phyloP scores from a whole-genome alignment of 805 yeast genomes.

The Candida stauntonica region DNA sequence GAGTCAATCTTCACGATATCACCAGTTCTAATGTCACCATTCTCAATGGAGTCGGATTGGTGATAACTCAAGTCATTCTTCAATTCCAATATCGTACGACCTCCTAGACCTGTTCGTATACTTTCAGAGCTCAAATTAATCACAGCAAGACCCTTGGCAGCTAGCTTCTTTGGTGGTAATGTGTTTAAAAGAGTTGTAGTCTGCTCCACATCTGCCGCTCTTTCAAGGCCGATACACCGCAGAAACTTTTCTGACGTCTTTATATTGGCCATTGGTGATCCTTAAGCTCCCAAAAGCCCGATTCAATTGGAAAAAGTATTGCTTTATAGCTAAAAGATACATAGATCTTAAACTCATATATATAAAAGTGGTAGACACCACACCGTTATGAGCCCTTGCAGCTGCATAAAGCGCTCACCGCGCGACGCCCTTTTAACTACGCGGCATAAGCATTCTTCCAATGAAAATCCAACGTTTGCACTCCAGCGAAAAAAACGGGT shows the following conservation, averaged over 20 bases:
- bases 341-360: too few species aligned
- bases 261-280: conserved; percentile 2
- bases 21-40: conserved; percentile 62
- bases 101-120: conserved; percentile 74
- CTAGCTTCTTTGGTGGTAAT: conserved; percentile 61
- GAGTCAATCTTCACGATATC: conserved; percentile 67
- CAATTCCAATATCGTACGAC: conserved; percentile 64
- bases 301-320: background rate
- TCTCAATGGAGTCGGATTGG: conserved; percentile 32
- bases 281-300: background rate
- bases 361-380: background rate
- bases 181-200: conserved; percentile 36
- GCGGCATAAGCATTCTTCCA: conserved; percentile 9
- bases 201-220: conserved; percentile 23
- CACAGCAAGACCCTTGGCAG: conserved; percentile 69
- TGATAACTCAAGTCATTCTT: conserved; percentile 45
- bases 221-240: conserved; percentile 17
- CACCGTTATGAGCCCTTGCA: conserved; percentile 2
- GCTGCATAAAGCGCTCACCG: conserved; percentile 2
- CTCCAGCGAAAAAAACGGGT: conserved; percentile 7
- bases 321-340: background rate
- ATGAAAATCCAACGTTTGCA: conserved; percentile 16
- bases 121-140: conserved; percentile 58
- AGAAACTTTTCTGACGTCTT: conserved; percentile 19
- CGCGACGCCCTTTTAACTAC: conserved; percentile 2